Evolutionary conservation across 2,329 filamentous ascomycete species (phyloP).

Genomic region (Colletotrichum sp.): DNA sequence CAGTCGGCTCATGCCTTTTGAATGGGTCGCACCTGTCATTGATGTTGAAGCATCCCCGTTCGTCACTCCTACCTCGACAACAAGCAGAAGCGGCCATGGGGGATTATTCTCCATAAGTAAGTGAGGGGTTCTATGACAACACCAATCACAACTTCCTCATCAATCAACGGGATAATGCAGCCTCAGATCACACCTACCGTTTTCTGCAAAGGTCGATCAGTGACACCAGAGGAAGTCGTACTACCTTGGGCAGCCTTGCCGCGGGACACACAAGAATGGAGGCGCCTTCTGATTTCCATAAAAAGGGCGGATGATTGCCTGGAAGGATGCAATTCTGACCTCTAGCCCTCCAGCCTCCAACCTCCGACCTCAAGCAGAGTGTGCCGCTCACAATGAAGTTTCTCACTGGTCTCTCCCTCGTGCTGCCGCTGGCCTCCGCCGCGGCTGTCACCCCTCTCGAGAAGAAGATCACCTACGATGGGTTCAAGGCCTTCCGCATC

Average conservation of each 20-base stretch:
- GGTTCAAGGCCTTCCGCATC: conserved; percentile 46
- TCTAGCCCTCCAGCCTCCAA: rapidly evolving
- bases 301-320: neutral
- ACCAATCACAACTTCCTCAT: neutral
- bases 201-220: conserved; percentile 7
- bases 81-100: neutral
- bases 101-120: neutral
- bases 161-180: neutral
- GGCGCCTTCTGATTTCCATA: neutral
- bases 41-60: neutral
- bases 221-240: neutral
- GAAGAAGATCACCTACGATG: conserved; percentile 29
- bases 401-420: neutral
- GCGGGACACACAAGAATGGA: no score
- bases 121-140: neutral
- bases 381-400: conserved; percentile 9
- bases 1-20: neutral
- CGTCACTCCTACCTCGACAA: neutral
- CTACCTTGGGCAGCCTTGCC: rapidly evolving
- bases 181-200: conserved; percentile 18
- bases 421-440: conserved; percentile 18
- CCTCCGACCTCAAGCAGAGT: neutral
- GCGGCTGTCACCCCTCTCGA: conserved; percentile 3
- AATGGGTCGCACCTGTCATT: neutral
- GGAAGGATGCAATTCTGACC: rapidly evolving